Conservation (phyloP, 2,329 filamentous ascomycete species). For the Exophiala sp. region DNA sequence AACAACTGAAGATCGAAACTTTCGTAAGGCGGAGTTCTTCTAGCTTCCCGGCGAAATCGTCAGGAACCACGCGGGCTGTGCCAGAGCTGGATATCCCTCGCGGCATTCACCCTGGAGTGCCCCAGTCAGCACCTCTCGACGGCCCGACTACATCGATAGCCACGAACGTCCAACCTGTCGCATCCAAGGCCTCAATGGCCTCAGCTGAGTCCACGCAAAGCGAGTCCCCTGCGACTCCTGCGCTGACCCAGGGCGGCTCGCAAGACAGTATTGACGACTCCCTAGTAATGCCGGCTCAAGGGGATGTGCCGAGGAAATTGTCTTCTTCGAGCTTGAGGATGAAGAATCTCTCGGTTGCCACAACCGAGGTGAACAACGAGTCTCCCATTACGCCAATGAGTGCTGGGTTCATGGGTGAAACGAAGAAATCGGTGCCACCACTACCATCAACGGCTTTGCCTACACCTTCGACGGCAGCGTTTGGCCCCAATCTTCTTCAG, state of each 20-base stretch:
- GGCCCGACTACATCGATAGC: conserved; percentile 1
- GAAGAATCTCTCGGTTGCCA: conserved; percentile 64
- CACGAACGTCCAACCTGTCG: conserved; percentile 17
- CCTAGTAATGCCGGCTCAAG: conserved; percentile 30
- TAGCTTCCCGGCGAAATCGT: conserved; percentile 30
- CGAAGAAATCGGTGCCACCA: conserved; percentile 44
- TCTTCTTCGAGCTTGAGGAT: conserved; percentile 65
- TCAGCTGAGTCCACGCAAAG: conserved; percentile 35
- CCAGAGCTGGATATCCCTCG: conserved; percentile 31
- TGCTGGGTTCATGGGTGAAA: conserved; percentile 54
- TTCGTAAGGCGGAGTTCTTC: conserved; percentile 22
- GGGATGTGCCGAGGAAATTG: conserved; percentile 58
- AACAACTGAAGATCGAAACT: conserved; percentile 87
- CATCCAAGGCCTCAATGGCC: conserved; percentile 21
- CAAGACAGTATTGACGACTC: conserved; percentile 39
- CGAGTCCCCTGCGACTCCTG: conserved; percentile 39
- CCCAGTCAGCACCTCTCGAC: conserved; percentile 11
- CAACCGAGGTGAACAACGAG: conserved; percentile 55
- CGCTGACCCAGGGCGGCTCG: conserved; percentile 40
- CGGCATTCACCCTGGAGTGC: not conserved
- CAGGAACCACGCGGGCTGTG: conserved; percentile 28
- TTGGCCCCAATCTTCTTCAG: conserved; percentile 51
- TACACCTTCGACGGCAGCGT: conserved; percentile 60
- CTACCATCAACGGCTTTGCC: conserved; percentile 55
- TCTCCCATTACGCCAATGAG: conserved; percentile 71